Evolutionary conservation across 495 filamentous ascomycete species (phyloP), one percentile per base, ranked within the genome.

Genomic region (Penicillium malachiteum): DNA sequence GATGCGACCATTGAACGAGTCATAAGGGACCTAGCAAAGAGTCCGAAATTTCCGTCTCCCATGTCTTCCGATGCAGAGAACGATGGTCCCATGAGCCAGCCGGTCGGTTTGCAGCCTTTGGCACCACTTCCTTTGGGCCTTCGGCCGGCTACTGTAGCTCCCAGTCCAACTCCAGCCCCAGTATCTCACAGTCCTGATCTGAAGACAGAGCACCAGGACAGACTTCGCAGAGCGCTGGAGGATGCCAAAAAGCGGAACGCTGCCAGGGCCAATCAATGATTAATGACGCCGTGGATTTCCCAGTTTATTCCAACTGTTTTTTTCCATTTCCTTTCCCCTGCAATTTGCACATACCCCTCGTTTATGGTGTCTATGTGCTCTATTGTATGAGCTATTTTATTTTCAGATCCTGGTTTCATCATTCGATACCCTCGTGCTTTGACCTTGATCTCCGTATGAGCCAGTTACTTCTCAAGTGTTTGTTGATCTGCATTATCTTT

Each of bases 191-290:
- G 55, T 10, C 18, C 58, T 21, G 67, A 64, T 8, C 60, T 62
- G 11, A 65, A 79, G 31, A 56, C 62, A 9, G 72, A 72, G 44
- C 74, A 80, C 56, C 68, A 78, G 56, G 67, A 78, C 48, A 68
- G 78, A 41, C 56, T 80, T 34, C 75, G 72, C 31, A 77, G 67
- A 55, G 77, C 79, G 4, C 52, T 81, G 43, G 76, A 81, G 39
- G 70, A 74, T 30, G 78, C 77, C 5, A 80, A 81, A 62, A 75
- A 69, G 59, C 70, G 78, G 50, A 81, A 82, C 62, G 76, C 78
- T 31, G 68, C 67, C 16, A 71, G 69, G 50, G 56, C 58, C 45
- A 57, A 58, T 33, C 48, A 51, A 43, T 65, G 38, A 59, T 31
- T 31, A 40, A 59, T 57, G 31, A 18, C 21, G 4, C 21, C 21